A percentile compares a stretch with the other conserved stretches of the same genome.
phyloP scores from a whole-genome alignment of 345 rosid genomes.

The Lumnitzera racemosa region DNA sequence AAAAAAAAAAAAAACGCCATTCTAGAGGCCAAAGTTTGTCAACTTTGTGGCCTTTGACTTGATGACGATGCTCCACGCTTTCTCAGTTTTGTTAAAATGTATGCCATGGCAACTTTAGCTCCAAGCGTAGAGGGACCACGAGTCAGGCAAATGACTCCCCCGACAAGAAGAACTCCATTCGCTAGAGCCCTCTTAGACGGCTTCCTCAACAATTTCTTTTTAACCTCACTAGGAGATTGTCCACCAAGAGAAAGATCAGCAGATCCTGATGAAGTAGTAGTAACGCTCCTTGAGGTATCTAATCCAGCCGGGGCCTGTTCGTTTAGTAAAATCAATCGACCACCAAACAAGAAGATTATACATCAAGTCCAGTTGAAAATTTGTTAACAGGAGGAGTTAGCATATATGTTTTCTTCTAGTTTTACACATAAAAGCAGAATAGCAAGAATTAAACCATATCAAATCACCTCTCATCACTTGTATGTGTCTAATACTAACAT shows the following conservation, averaged over 20 bases:
- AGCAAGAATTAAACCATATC: too few relatives aligned
- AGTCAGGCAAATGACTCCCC: conserved; percentile 67
- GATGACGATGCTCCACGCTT: conserved; percentile 39
- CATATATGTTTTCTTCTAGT: neutral
- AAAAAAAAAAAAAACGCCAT: neutral
- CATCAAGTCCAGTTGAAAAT: too few relatives aligned
- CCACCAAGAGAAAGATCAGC: conserved; percentile 13
- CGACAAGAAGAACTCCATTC: conserved; percentile 60
- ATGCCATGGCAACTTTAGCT: conserved; percentile 81
- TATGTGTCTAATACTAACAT: too few relatives aligned
- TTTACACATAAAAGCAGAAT: too few relatives aligned
- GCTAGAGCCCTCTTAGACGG: conserved; percentile 66
- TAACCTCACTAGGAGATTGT: conserved; percentile 13
- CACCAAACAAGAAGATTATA: neutral
- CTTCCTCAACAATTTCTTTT: conserved; percentile 34
- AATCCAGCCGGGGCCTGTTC: conserved; percentile 59
- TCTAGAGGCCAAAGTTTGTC: neutral
- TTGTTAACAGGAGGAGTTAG: neutral
- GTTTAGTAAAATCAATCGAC: conserved; percentile 5
- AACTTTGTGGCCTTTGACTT: conserved; percentile 24
- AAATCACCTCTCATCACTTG: too few relatives aligned
- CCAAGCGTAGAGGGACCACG: conserved; percentile 67
- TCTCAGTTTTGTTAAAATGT: conserved; percentile 61
- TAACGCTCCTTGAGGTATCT: conserved; percentile 16
- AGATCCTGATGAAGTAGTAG: conserved; percentile 15